A percentile compares a stretch with the other conserved stretches of the same genome.
These are phyloP conservation scores for Clathrus columnatus DNA, from an alignment of 768 basidiomycete species.

Conservation along the genomic window DNA sequence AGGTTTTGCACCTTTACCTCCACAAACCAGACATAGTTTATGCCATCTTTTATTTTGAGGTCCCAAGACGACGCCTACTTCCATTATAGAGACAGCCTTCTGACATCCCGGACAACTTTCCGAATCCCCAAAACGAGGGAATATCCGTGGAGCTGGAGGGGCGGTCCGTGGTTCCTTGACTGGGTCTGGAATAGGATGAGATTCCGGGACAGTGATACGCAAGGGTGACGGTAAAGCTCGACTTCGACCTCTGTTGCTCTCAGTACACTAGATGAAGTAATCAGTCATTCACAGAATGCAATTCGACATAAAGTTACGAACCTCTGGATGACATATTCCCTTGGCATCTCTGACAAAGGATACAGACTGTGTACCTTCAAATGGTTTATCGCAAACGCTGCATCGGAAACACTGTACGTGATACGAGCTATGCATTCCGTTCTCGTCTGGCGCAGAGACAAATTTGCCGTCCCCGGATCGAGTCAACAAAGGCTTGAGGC, in stretches of 20 bases:
- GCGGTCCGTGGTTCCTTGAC: constrained; percentile 28
- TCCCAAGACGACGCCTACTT: constrained; percentile 76
- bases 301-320: constrained; percentile 19
- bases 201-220: constrained; percentile 11
- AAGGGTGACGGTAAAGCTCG: constrained; percentile 15
- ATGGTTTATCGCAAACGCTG: constrained; percentile 50
- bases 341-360: constrained; percentile 58
- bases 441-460: constrained; percentile 57
- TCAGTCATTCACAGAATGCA: neutral
- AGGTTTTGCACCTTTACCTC: constrained; percentile 49
- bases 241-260: constrained; percentile 31
- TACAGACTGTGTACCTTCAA: constrained; percentile 57
- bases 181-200: neutral
- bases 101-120: constrained; percentile 68
- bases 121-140: constrained; percentile 52
- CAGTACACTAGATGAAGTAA: constrained; percentile 30
- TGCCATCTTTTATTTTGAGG: constrained; percentile 82
- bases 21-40: constrained; percentile 66
- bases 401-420: constrained; percentile 75
- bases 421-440: constrained; percentile 47
- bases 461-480: constrained; percentile 52
- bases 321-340: constrained; percentile 65
- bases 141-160: constrained; percentile 24
- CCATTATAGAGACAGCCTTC: constrained; percentile 71
- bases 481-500: constrained; percentile 48